Evolutionary conservation across 371 early-diverging fungal species (phyloP).

Genomic region (Lichtheimia ornata): DNA sequence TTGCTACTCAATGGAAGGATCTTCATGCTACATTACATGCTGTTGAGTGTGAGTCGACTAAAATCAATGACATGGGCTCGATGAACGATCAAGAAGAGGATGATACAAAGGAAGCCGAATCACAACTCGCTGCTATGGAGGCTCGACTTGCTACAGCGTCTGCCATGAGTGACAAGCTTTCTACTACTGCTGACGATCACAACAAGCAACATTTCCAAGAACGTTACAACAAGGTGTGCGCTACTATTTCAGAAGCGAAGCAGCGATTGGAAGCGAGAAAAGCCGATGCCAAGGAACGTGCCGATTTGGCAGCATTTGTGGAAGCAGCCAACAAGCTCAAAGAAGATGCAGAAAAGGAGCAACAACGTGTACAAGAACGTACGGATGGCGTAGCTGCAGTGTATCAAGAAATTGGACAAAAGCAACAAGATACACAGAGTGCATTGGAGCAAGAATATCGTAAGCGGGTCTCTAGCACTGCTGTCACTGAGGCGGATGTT

Average conservation of each 20-base stretch:
- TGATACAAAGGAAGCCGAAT: background rate
- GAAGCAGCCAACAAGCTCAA: background rate
- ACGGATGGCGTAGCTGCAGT: background rate
- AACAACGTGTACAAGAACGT: background rate
- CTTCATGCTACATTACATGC: constrained; percentile 8
- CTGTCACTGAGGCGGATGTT: constrained; percentile 8
- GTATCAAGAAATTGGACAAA: background rate
- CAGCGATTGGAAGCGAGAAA: constrained; percentile 2
- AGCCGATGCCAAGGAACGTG: constrained; percentile 2
- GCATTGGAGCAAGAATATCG: constrained; percentile 12
- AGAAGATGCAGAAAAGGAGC: constrained; percentile 2
- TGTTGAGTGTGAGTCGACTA: background rate
- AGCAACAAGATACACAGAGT: background rate
- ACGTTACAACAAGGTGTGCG: background rate
- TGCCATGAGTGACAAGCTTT: constrained; percentile 11
- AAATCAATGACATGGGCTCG: background rate
- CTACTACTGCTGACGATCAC: background rate
- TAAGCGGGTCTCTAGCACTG: background rate
- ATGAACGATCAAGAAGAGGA: background rate
- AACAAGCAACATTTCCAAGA: constrained; percentile 6
- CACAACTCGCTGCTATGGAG: constrained; percentile 1
- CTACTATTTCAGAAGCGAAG: background rate
- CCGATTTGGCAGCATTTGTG: background rate
- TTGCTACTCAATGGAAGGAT: constrained; percentile 11
- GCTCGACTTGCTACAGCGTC: background rate